Percentiles rank a stretch among this genome's conserved stretches.
These are phyloP conservation scores for Cercis canadensis DNA, from an alignment of 306 rosid genomes.

Conservation along the genomic window DNA sequence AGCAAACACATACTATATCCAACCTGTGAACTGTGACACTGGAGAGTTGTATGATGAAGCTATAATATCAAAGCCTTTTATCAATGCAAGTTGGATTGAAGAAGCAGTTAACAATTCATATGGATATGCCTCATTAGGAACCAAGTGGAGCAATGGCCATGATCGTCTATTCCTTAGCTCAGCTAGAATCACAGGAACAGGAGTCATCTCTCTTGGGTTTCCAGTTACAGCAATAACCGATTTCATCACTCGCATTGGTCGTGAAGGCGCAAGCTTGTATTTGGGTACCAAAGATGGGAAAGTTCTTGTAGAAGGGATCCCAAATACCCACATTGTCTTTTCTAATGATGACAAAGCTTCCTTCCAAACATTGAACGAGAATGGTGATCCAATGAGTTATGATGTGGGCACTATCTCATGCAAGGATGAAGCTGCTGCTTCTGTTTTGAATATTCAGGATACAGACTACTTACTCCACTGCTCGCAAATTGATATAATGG, in stretches of 20 bases:
- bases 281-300: slow-evolving; percentile 55
- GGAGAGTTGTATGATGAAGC: slow-evolving; percentile 55
- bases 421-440: slow-evolving; percentile 34
- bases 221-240: slow-evolving; percentile 26
- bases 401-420: slow-evolving; percentile 44
- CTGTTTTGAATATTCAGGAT: slow-evolving; percentile 46
- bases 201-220: slow-evolving; percentile 55
- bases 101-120: slow-evolving; percentile 32
- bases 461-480: slow-evolving; percentile 45
- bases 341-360: slow-evolving; percentile 43
- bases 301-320: slow-evolving; percentile 45
- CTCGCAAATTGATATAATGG: slow-evolving; percentile 54
- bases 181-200: slow-evolving; percentile 39
- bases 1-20: slow-evolving; percentile 34
- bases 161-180: slow-evolving; percentile 47
- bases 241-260: slow-evolving; percentile 30
- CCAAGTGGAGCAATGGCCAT: slow-evolving; percentile 39
- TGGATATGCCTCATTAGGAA: slow-evolving; percentile 47
- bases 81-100: slow-evolving; percentile 38
- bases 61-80: slow-evolving; percentile 14
- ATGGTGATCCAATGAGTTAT: slow-evolving; percentile 28
- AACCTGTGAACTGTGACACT: slow-evolving; percentile 43
- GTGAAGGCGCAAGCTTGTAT: slow-evolving; percentile 39
- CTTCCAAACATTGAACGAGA: slow-evolving; percentile 37
- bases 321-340: slow-evolving; percentile 36